Base-by-base conservation (phyloP, 2,329 filamentous ascomycete genomes). In the Nakataea oryzae region DNA sequence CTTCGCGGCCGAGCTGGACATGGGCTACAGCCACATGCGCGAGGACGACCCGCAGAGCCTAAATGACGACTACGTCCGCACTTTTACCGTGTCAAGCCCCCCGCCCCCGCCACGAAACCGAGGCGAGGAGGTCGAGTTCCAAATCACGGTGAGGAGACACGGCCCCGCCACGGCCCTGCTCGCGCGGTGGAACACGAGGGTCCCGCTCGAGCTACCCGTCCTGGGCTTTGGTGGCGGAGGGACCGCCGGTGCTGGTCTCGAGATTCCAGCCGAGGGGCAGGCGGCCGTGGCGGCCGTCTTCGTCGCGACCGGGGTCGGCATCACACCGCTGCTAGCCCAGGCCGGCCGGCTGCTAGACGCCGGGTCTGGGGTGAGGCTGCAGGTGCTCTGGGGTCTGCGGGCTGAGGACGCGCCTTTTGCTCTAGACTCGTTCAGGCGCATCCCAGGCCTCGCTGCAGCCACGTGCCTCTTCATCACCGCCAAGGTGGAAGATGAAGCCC, bases 1-100 rank as follows among this genome's bases (percentile, higher is more conserved):
- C 64, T 92, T 96, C 68, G 78, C 80, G 14, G 72, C 78, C 0
- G 86, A 93, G 67, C 76, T 96, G 1, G 85, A 89, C 65, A 72
- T 79, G 13, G 91, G 91, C 0, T 96, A 91, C 72, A 84, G 81
- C 59, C 92, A 96, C 71, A 96, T 96, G 91, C 79, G 86, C 3
- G 87, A 96, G 65, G 85, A 89, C 63, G 90, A 96, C 66, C 91
- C 91, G 6, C 81, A 81, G 65, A 89, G 86, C 67, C 72, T 96
- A 21, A 96, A 96, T 68, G 91, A 96, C 70, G 91, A 96, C 70
- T 93, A 85, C 65, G 78, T 95, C 5, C 79, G 91, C 30, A 96
- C 91, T 0, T 96, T 96, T 69, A 96, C 91, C 2, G 81, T 96
- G 0, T 90, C 88, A 1, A 90, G 82, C 2, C 73, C 76, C 1